Evolutionary conservation across 305 asterid genomes (phyloP), one percentile per base, ranked within the genome.

Genomic region (Lippia alba): DNA sequence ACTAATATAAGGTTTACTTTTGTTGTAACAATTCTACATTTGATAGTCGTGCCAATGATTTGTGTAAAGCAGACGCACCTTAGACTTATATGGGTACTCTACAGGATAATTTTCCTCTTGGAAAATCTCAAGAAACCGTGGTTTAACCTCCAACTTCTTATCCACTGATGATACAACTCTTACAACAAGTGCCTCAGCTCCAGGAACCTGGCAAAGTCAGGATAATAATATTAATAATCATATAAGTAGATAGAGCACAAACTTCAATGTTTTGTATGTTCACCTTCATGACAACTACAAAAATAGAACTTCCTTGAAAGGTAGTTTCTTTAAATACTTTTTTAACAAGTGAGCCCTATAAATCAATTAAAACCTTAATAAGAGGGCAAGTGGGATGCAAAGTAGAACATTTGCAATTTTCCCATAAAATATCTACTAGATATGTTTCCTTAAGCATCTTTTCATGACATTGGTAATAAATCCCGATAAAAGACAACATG

Each of bases 91-190:
- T 6, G 97, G 90, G 77, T 80, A 92, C 68, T 92, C 99, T 19
- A 76, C 19, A 14, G 99, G 98, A 82, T 84, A 90, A 70, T 89
- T 90, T 62, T 95, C 93, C 83, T 87, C 99, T 76, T 85, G 90
- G 75, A 90, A 90, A 71, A 90, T 92, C 70, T 95, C 98, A 70
- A 86, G 96, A 82, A 92, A 89, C 65, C 90, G 88, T 61, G 96
- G 86, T 67, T 92, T 95, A 30, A 95, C 98, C 72, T 95, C 97
- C 86, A 92, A 78, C 81, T 92, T 95, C 83, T 95, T 95, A 92
- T 95, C 98, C 78, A 95, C 97, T 24, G 98, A 92, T 66, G 97
- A 95, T 36, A 95, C 99, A 71, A 95, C 96, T 82, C 99, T 84
- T 16, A 95, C 86, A 72, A 95, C 98, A 78, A 95, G 99, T 62